A percentile compares a stretch with the other conserved stretches of the same genome.
These are phyloP conservation scores for Pugionium dolabratum DNA, from an alignment of 345 rosid species.

Conservation along the genomic window DNA sequence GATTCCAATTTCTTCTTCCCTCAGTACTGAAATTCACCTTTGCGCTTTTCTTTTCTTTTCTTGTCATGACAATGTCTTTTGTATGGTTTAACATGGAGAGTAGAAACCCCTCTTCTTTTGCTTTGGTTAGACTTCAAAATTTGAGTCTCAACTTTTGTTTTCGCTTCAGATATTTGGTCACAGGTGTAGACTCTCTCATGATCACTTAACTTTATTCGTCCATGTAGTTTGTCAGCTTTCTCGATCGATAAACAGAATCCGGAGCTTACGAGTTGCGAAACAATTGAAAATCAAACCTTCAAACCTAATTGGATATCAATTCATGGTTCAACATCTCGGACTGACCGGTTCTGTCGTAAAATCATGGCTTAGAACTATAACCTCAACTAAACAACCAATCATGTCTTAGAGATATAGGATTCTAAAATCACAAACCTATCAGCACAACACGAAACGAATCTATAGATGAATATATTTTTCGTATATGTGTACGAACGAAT, in stretches of 20 bases:
- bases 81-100: conserved; percentile 12
- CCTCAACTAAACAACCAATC: too few relatives aligned
- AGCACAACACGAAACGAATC: not conserved
- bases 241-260: not conserved
- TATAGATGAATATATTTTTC: too few relatives aligned
- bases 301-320: too few relatives aligned
- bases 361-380: too few relatives aligned
- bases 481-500: conserved; percentile 12
- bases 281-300: not conserved
- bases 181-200: not conserved
- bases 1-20: not conserved
- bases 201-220: not conserved
- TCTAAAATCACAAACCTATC: conserved; percentile 1
- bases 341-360: too few relatives aligned
- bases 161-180: not conserved
- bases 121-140: conserved; percentile 30
- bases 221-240: not conserved
- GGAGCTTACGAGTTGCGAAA: not conserved
- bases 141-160: not conserved
- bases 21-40: conserved; percentile 25
- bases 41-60: conserved; percentile 9
- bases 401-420: conserved; percentile 2
- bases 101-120: conserved; percentile 2
- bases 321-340: too few relatives aligned
- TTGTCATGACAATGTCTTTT: conserved; percentile 25